Percentiles rank a stretch among this genome's conserved stretches.
Conservation (phyloP, 1,284 basidiomycete species). For the Trichosporon coremiiforme region DNA sequence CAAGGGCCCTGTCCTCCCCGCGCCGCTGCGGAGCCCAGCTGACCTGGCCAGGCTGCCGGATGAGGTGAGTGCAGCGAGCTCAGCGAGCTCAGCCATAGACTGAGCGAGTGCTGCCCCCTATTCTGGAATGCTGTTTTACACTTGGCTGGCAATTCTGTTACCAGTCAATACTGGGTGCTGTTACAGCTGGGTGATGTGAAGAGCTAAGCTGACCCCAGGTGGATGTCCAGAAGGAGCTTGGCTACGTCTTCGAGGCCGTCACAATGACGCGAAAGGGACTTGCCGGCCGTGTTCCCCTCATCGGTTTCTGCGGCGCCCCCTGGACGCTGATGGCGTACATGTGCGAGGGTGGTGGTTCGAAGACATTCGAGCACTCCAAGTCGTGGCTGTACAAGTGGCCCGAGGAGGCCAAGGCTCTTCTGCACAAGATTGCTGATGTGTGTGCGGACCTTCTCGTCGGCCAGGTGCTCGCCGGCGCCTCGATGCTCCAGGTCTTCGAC, state of each 20-base stretch:
- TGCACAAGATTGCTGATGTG: conserved; percentile 78
- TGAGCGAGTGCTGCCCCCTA: not conserved
- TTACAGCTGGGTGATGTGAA: not conserved
- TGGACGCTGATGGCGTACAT: conserved; percentile 98
- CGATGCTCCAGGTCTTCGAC: conserved; percentile 94
- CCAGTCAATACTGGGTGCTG: too few species aligned
- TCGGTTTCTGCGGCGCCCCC: conserved; percentile 92
- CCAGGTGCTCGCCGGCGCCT: conserved; percentile 88
- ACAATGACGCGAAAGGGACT: conserved; percentile 75
- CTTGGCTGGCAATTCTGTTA: too few species aligned
- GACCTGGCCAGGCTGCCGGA: conserved; percentile 68
- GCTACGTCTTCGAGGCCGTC: conserved; percentile 89
- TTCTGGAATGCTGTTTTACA: too few species aligned
- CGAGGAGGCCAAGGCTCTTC: conserved; percentile 72
- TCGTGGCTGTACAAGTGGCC: conserved; percentile 89
- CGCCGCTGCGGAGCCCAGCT: conserved; percentile 73
- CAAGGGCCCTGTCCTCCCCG: conserved; percentile 76
- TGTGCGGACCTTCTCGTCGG: conserved; percentile 85
- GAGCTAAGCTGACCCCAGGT: conserved; percentile 54
- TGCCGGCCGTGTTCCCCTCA: conserved; percentile 83
- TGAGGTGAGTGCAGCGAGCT: too few species aligned
- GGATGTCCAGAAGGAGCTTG: conserved; percentile 76
- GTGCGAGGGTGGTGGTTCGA: conserved; percentile 89
- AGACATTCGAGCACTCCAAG: conserved; percentile 84
- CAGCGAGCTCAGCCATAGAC: not conserved